Base-by-base conservation (phyloP, 805 yeast genomes). In the Candida lessepsii region DNA sequence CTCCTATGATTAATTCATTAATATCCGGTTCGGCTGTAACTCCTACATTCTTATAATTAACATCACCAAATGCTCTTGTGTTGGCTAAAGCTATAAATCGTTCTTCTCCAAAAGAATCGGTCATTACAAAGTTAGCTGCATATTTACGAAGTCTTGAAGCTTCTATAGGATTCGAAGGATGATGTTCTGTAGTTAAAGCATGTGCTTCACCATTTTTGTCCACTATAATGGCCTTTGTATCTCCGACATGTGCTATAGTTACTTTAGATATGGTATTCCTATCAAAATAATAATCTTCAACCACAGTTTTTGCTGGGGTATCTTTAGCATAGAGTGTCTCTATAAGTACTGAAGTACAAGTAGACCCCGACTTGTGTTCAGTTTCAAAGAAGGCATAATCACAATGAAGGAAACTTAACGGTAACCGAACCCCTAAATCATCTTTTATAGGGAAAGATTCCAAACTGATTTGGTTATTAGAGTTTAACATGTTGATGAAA, bases 1-100 rank as follows among this genome's bases (percentile, higher is more conserved):
- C 81, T 0, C 96, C 96, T 19, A 89, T 71, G 9, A 85, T 56
- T 48, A 69, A 77, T 41, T 85, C 84, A 14, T 72, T 67, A 35
- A 93, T 71, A 46, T 93, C 97, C 0, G 99, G 99, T 63, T 93
- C 98, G 10, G 96, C 87, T 0, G 90, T 73, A 1, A 93, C 80
- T 0, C 99, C 99, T 57, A 80, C 76, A 26, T 82, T 72, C 60
- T 93, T 93, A 39, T 81, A 95, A 18, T 73, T 68, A 11, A 81
- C 54, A 62, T 93, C 99, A 29, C 99, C 99, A 71, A 93, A 93
- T 1, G 96, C 74, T 48, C 99, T 73, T 1, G 99, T 93, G 55
- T 93, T 93, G 16, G 97, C 96, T 56, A 81, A 83, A 47, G 80
- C 75, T 26, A 85, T 76, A 52, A 82, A 90, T 42, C 98, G 59